Conservation (phyloP, 306 rosid genomes). For the Vigna reflexopilosa region DNA sequence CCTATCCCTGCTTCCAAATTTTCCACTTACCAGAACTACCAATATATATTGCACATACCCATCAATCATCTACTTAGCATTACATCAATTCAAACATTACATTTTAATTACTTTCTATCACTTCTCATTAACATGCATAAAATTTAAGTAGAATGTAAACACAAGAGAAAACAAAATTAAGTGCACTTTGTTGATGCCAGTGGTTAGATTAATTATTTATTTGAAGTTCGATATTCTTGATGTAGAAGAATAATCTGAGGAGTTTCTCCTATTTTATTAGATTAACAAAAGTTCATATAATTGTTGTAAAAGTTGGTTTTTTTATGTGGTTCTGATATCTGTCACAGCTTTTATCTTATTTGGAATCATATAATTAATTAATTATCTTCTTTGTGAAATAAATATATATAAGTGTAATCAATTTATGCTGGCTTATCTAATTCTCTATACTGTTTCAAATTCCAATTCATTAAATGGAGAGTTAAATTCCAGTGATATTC, state of each 20-base stretch:
- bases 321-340: neutral
- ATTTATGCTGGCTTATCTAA: constrained; percentile 18
- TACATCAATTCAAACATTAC: neutral
- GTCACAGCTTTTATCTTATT: neutral
- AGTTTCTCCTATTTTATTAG: neutral
- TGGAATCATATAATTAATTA: neutral
- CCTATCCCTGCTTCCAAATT: constrained; percentile 30
- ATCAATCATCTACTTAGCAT: neutral
- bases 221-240: neutral
- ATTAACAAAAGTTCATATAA: neutral
- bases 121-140: no score
- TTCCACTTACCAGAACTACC: constrained; percentile 9
- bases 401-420: neutral
- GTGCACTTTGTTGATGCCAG: neutral
- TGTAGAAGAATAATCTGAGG: neutral
- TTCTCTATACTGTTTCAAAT: neutral
- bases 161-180: neutral
- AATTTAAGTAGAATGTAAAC: no score
- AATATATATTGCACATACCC: neutral
- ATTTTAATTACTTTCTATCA: neutral
- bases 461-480: neutral
- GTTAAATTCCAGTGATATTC: neutral
- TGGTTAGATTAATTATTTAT: neutral
- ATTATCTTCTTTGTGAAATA: neutral
- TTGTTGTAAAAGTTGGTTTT: neutral